Percentiles rank a stretch among this genome's conserved stretches.
These are phyloP conservation scores for Apiospora hydei DNA, from an alignment of 2,329 filamentous ascomycete species.

Conservation along the genomic window DNA sequence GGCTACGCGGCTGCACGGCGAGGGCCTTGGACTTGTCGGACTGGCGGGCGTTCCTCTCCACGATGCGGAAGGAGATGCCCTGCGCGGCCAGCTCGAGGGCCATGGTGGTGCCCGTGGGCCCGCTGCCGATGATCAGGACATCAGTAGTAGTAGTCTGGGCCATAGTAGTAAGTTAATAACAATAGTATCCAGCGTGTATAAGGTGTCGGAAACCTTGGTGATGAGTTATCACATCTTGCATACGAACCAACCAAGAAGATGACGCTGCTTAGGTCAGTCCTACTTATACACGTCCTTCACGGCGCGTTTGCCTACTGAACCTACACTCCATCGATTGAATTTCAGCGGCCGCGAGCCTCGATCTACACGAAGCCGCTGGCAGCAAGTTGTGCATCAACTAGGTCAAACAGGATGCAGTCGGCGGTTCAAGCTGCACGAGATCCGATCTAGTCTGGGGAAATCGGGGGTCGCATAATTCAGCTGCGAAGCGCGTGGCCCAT, in stretches of 20 bases:
- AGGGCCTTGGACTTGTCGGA: slow-evolving; percentile 51
- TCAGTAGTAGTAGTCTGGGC: slow-evolving; percentile 27
- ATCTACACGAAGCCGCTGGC: not conserved
- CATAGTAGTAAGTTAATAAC: not conserved
- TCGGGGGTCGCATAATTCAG: slow-evolving; percentile 1
- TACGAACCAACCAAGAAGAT: not conserved
- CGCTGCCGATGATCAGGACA: slow-evolving; percentile 36
- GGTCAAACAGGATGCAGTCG: not conserved
- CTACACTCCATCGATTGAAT: not conserved
- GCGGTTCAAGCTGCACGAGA: not conserved
- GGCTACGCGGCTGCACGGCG: slow-evolving; percentile 55
- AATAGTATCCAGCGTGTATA: not conserved
- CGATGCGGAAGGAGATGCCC: slow-evolving; percentile 36
- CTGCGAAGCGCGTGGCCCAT: not conserved
- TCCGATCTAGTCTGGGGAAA: not conserved
- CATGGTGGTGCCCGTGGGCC: slow-evolving; percentile 35
- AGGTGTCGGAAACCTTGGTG: not conserved
- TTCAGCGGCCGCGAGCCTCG: not conserved
- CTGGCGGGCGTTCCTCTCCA: slow-evolving; percentile 36
- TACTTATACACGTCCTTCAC: not conserved
- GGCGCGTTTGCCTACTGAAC: not conserved
- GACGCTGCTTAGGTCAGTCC: not conserved
- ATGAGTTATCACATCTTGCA: not conserved
- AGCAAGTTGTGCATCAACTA: not conserved
- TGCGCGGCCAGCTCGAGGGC: slow-evolving; percentile 37